Percentiles rank a stretch among this genome's conserved stretches.
phyloP scores from a whole-genome alignment of 371 early-diverging fungal genomes.

The Mucor lusitanicus region DNA sequence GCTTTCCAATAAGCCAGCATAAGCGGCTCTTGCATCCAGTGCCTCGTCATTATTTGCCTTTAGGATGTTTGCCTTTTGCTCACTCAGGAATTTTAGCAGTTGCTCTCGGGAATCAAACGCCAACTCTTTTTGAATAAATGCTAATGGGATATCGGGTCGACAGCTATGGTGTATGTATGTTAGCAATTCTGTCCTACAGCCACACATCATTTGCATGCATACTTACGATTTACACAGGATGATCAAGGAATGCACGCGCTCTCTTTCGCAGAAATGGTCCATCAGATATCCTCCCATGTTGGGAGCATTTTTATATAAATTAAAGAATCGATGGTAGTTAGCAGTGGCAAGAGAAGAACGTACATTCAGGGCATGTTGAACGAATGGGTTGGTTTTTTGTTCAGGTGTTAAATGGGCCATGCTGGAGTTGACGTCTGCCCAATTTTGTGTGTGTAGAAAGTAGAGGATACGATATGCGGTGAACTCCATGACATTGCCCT shows the following conservation, averaged over 20 bases:
- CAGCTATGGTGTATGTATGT: slow-evolving; percentile 17
- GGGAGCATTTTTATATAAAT: slow-evolving; percentile 76
- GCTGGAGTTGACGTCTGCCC: slow-evolving; percentile 74
- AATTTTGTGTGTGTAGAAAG: slow-evolving; percentile 83
- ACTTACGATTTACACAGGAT: slow-evolving; percentile 71
- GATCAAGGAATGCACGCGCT: slow-evolving; percentile 73
- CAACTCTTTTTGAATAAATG: slow-evolving; percentile 51
- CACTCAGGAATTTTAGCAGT: slow-evolving; percentile 48
- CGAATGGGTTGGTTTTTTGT: slow-evolving; percentile 57
- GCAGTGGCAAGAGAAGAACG: slow-evolving; percentile 75
- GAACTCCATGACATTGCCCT: slow-evolving; percentile 82
- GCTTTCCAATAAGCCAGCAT: slow-evolving; percentile 49
- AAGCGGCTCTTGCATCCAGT: slow-evolving; percentile 60
- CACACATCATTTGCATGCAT: no score
- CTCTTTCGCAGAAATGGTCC: slow-evolving; percentile 87
- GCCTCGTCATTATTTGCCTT: slow-evolving; percentile 17
- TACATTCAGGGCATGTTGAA: slow-evolving; percentile 83
- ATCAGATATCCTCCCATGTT: slow-evolving; percentile 86
- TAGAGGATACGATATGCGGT: slow-evolving; percentile 91
- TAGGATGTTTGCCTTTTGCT: slow-evolving; percentile 29
- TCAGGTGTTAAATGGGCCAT: slow-evolving; percentile 58
- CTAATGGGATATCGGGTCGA: slow-evolving; percentile 37
- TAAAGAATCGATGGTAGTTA: slow-evolving; percentile 85
- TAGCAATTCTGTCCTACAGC: not conserved
- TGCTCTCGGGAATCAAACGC: slow-evolving; percentile 48